Conservation (phyloP, 1,284 basidiomycete species). For the Grifola frondosa region DNA sequence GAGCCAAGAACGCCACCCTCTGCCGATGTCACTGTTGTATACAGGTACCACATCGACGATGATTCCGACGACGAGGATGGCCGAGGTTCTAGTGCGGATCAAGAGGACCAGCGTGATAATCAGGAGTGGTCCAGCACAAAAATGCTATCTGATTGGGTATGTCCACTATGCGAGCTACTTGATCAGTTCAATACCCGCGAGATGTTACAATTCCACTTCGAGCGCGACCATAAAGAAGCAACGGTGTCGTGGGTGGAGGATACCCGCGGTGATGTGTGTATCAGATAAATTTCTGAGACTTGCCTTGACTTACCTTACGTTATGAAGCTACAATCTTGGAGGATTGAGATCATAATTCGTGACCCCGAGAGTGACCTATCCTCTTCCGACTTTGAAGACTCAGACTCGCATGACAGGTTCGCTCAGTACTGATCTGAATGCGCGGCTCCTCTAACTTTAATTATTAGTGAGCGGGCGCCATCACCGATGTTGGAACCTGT, state of each 20-base stretch:
- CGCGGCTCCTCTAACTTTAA: too few species aligned
- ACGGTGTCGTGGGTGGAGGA: slow-evolving; percentile 42
- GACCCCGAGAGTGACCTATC: slow-evolving; percentile 12
- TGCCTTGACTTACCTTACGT: background rate
- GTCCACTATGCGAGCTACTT: slow-evolving; percentile 62
- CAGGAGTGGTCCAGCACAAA: too few species aligned
- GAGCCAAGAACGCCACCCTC: slow-evolving; percentile 15
- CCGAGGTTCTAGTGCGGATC: slow-evolving; percentile 5
- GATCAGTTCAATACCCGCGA: slow-evolving; percentile 45
- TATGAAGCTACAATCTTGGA: slow-evolving; percentile 11
- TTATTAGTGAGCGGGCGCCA: too few species aligned
- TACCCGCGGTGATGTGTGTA: slow-evolving; percentile 11
- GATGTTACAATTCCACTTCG: slow-evolving; percentile 54
- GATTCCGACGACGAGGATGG: slow-evolving; percentile 6
- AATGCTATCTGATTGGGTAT: slow-evolving; percentile 51
- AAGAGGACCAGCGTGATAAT: slow-evolving; percentile 12
- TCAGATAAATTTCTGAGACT: background rate
- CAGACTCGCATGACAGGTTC: background rate
- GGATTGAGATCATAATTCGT: slow-evolving; percentile 18
- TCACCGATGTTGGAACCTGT: too few species aligned
- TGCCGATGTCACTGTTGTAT: slow-evolving; percentile 30
- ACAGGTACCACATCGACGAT: slow-evolving; percentile 21
- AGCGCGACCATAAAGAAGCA: slow-evolving; percentile 53
- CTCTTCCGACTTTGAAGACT: slow-evolving; percentile 7
- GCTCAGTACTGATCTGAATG: too few species aligned